Base-by-base conservation (phyloP, 2,329 filamentous ascomycete species). In the Pezicula carpinea region DNA sequence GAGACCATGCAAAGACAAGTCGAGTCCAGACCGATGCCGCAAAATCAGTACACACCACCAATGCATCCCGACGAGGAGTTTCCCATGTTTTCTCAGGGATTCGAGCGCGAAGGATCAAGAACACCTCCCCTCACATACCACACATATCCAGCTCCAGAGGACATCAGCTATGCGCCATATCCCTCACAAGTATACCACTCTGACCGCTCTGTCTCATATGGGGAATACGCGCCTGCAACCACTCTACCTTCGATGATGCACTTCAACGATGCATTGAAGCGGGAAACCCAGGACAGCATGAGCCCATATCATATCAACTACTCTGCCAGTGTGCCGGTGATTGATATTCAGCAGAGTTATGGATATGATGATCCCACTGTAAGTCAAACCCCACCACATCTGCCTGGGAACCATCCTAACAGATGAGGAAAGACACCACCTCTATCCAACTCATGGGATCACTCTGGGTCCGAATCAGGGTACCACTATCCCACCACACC, bases 41-140 rank as follows among this genome's bases (percentile, higher is more conserved):
- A n/a, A 54, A 71, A 72, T 53, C 80, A 82, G 58, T 83, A 76
- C 59, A 83, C 79, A 40, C 79, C 80, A 47, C 80, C 80, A 42
- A 76, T 82, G 73, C 69, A 75, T 55, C 65, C 66, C 46, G 73
- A 78, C 40, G 84, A 89, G 59, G 83, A 89, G 55, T 71, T 81
- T 51, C 26, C 26, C 10, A 75, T 87, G 68, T 88, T 87, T 66
- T 68, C 74, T 26, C 73, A 75, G 47, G 82, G 83, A 61, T 82
- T 83, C 62, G 80, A 80, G 44, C 77, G 85, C 48, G 82, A 86
- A 57, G 72, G 83, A 47, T 88, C 85, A 32, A 79, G 83, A 63
- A 87, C 83, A 47, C 86, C 86, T 44, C 83, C 85, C 47, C 80
- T 85, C 43, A 83, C 85, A 60, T 87, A 87, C 69, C 76, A 80